phyloP scores from a whole-genome alignment of 805 yeast genomes.

The Pichia sporocuriosa region DNA sequence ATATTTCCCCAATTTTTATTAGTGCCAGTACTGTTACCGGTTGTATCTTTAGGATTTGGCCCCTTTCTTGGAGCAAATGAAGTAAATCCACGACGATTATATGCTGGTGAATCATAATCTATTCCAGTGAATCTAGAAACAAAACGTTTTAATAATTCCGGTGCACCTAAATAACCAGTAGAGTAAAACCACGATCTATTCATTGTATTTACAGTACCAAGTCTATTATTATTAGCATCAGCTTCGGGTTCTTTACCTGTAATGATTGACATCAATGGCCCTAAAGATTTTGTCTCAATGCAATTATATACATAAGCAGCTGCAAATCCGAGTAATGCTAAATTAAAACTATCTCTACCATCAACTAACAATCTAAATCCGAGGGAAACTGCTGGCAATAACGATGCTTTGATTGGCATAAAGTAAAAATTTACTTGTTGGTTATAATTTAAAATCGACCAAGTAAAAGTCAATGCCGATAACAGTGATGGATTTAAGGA shows the following conservation, averaged over 20 bases:
- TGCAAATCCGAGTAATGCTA: constrained; percentile 42
- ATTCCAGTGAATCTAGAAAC: constrained; percentile 28
- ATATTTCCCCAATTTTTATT: constrained; percentile 4
- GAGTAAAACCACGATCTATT: constrained; percentile 35
- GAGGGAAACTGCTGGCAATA: constrained; percentile 39
- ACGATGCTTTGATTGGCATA: constrained; percentile 49
- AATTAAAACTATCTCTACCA: constrained; percentile 35
- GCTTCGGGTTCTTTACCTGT: constrained; percentile 26
- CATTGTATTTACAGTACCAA: constrained; percentile 25
- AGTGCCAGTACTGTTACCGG: constrained; percentile 13
- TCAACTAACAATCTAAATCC: constrained; percentile 40
- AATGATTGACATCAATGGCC: constrained; percentile 33
- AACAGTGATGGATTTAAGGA: constrained; percentile 35
- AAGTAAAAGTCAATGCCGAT: constrained; percentile 51
- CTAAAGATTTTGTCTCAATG: constrained; percentile 49
- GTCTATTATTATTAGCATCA: constrained; percentile 21
- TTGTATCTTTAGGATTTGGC: too few species aligned
- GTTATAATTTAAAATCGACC: constrained; percentile 54
- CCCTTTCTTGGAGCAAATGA: constrained; percentile 15
- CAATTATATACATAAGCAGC: constrained; percentile 59
- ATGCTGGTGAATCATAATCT: constrained; percentile 26
- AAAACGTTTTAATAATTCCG: constrained; percentile 34
- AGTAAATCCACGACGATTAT: constrained; percentile 20
- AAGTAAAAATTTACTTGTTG: constrained; percentile 46
- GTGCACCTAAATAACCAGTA: constrained; percentile 53